These are phyloP conservation scores for Buxus sempervirens DNA, from an alignment of 164 flowering plant genomes.

Conservation along the genomic window DNA sequence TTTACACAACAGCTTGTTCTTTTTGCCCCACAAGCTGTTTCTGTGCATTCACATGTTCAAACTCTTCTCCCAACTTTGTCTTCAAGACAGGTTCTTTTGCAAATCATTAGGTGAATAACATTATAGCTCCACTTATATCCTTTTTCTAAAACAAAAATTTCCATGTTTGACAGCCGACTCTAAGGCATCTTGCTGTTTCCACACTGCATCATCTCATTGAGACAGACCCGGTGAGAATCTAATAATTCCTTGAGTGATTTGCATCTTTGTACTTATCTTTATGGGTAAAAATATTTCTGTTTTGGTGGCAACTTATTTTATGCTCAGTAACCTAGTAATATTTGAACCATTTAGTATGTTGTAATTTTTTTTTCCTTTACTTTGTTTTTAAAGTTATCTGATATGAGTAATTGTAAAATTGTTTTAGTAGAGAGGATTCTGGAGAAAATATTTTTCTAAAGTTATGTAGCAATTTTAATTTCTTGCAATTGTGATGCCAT, in stretches of 20 bases:
- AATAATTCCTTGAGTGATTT: background rate
- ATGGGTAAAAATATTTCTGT: background rate
- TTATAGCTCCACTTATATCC: background rate
- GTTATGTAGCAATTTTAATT: too few species aligned
- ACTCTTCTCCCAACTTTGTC: constrained; percentile 78
- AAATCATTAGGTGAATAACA: background rate
- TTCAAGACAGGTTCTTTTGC: constrained; percentile 75
- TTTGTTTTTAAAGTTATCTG: too few species aligned
- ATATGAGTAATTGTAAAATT: too few species aligned
- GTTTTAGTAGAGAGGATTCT: too few species aligned
- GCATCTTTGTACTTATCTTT: constrained; percentile 1
- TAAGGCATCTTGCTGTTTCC: constrained; percentile 84
- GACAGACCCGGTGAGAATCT: constrained; percentile 78
- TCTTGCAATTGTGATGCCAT: too few species aligned
- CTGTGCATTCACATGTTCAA: constrained; percentile 80
- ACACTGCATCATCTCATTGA: constrained; percentile 92
- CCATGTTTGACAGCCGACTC: constrained; percentile 61
- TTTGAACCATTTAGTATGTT: too few species aligned
- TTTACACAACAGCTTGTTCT: constrained; percentile 96
- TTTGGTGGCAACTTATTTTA: too few species aligned
- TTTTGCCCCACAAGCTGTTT: constrained; percentile 97
- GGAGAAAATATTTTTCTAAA: too few species aligned
- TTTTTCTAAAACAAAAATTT: constrained; percentile 10
- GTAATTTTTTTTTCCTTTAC: too few species aligned
- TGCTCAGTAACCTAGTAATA: too few species aligned